Percentiles rank a stretch among this genome's conserved stretches.
Conservation (phyloP, 1,284 basidiomycete species). For the Phylloboletellus chloephorus region DNA sequence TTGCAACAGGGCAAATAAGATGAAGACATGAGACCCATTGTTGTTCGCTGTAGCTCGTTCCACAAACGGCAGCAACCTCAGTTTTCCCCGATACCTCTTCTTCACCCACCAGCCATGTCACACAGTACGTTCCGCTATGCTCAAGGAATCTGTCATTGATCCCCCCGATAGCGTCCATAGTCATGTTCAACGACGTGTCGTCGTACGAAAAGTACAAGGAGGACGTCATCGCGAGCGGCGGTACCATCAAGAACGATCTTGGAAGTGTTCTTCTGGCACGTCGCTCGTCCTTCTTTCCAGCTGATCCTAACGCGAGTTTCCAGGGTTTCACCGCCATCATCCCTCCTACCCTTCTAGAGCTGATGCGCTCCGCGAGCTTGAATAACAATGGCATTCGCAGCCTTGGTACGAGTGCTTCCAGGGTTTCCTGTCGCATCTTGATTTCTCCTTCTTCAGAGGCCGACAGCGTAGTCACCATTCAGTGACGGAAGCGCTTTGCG, state of each 20-base stretch:
- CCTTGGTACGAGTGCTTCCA: conserved; percentile 13
- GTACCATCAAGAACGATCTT: conserved; percentile 16
- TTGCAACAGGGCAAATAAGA: no score
- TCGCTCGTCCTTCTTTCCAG: background rate
- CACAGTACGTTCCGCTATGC: conserved; percentile 14
- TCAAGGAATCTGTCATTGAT: background rate
- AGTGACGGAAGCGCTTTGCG: background rate
- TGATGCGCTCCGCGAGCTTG: conserved; percentile 1
- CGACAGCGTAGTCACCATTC: conserved; percentile 5
- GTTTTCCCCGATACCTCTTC: background rate
- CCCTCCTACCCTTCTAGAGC: background rate
- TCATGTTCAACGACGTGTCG: conserved; percentile 10
- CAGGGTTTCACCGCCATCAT: conserved; percentile 20
- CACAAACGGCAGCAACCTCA: no score
- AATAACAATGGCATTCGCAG: conserved; percentile 4
- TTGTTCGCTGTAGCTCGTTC: background rate
- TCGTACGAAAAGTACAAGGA: conserved; percentile 19
- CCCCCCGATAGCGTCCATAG: conserved; percentile 9
- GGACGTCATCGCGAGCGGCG: background rate
- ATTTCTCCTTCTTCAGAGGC: conserved; percentile 12
- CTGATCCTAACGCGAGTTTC: background rate
- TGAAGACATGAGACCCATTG: background rate
- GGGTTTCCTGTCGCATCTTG: background rate
- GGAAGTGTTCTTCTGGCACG: conserved; percentile 4
- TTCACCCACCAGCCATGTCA: conserved; percentile 11